A percentile compares a stretch with the other conserved stretches of the same genome.
phyloP scores from a whole-genome alignment of 176 grass and related monocot species.

The Ensete ventricosum region DNA sequence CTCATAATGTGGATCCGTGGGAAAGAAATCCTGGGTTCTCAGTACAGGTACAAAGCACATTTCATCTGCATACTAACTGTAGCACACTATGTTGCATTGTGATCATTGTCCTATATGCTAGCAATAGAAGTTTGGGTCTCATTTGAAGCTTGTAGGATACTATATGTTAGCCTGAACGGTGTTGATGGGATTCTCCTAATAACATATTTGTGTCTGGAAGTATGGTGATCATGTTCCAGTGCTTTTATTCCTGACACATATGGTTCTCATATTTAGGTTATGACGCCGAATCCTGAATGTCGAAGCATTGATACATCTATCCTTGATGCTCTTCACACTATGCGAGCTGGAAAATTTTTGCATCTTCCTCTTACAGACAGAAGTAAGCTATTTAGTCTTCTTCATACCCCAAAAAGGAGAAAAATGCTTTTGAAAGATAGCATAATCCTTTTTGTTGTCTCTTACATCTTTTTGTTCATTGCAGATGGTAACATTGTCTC shows the following conservation, averaged over 20 bases:
- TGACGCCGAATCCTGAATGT: slow-evolving; percentile 71
- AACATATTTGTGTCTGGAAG: not conserved
- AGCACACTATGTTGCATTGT: too few species aligned
- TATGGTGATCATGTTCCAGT: not conserved
- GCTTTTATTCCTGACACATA: not conserved
- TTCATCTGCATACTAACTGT: too few species aligned
- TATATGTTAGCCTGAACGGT: not conserved
- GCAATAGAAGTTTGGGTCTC: too few species aligned
- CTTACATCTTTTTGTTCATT: not conserved
- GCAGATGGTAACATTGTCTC: slow-evolving; percentile 54
- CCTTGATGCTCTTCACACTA: slow-evolving; percentile 58
- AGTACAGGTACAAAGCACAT: too few species aligned
- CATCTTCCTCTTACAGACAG: slow-evolving; percentile 60
- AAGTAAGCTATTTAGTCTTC: slow-evolving; percentile 19
- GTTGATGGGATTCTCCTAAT: too few species aligned
- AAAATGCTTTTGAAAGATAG: not conserved
- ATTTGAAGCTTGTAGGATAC: too few species aligned
- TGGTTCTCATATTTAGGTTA: slow-evolving; percentile 34
- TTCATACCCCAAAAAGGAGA: not conserved
- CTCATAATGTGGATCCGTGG: too few species aligned
- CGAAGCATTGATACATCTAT: slow-evolving; percentile 57
- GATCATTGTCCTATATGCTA: too few species aligned
- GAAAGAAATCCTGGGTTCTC: too few species aligned
- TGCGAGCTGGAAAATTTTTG: slow-evolving; percentile 79
- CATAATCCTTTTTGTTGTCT: not conserved